Percentiles rank a stretch among this genome's conserved stretches.
phyloP scores from a whole-genome alignment of 2,329 filamentous ascomycete species.

The Didymella lethalis region DNA sequence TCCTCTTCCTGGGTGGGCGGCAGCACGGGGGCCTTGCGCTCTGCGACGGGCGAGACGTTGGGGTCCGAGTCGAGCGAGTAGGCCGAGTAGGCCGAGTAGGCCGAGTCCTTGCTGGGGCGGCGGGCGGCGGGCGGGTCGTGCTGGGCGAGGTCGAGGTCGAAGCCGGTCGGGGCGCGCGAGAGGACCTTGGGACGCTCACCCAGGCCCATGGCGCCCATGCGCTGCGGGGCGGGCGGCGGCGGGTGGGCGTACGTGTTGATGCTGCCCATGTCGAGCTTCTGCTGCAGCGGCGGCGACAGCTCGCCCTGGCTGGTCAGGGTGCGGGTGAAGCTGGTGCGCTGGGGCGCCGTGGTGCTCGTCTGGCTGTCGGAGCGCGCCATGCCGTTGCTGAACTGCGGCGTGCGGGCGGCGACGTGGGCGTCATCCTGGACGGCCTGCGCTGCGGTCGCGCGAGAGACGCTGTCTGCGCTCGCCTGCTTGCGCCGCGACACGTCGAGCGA shows the following conservation, averaged over 20 bases:
- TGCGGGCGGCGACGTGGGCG: slow-evolving; percentile 37
- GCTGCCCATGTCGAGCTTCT: slow-evolving; percentile 48
- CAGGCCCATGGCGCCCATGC: slow-evolving; percentile 47
- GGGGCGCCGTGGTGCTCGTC: slow-evolving; percentile 32
- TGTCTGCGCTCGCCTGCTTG: slow-evolving; percentile 49
- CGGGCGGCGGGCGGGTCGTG: slow-evolving; percentile 18
- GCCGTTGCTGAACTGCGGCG: slow-evolving; percentile 37
- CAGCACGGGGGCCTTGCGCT: slow-evolving; percentile 36
- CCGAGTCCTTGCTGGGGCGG: slow-evolving; percentile 45
- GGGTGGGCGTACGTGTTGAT: slow-evolving; percentile 45
- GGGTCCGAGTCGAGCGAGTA: slow-evolving; percentile 39
- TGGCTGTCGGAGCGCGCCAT: slow-evolving; percentile 36
- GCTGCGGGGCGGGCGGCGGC: slow-evolving; percentile 38
- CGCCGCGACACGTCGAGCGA: slow-evolving; percentile 73
- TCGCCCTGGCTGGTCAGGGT: slow-evolving; percentile 47
- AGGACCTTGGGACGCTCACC: slow-evolving; percentile 44
- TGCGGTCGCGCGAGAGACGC: slow-evolving; percentile 45
- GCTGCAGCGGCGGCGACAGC: slow-evolving; percentile 46
- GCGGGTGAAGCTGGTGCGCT: slow-evolving; percentile 44
- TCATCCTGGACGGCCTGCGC: slow-evolving; percentile 56
- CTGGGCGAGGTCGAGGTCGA: slow-evolving; percentile 30
- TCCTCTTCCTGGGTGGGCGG: slow-evolving; percentile 48
- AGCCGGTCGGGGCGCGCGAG: slow-evolving; percentile 46
- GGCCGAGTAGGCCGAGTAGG: slow-evolving; percentile 41
- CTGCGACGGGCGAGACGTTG: slow-evolving; percentile 32